Evolutionary conservation across 352 stramenopile genomes (phyloP), one percentile per base, ranked within the genome.

Genomic region (Globisporangium paddicum): DNA sequence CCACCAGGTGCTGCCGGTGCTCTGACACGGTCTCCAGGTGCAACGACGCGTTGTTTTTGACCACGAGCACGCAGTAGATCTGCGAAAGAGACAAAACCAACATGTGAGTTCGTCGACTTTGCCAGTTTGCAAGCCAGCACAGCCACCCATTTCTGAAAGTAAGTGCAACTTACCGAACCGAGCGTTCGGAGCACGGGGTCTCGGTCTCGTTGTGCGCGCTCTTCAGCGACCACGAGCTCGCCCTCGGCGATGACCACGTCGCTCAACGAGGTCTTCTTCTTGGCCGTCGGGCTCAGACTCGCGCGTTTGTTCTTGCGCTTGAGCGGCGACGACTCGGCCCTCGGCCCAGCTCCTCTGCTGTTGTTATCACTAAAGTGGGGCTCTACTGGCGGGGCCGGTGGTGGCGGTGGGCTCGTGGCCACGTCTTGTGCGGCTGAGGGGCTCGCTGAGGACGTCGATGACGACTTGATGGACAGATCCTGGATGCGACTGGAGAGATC

Each of bases 161-260:
- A 14, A 28, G 21, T 52, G 41, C 44, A 18, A 37, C 64, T 44
- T 55, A 89, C 77, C 65, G 73, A 80, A 61, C 79, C 77, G 0
- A 87, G 64, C 23, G 77, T 83, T 6, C 66, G 63, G 21, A 67
- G 25, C 18, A 47, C 65, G 6, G 61, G 44, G 5, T 54, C 44
- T 2, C 58, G 49, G 14, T 64, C 60, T 3, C 42, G 30, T 0
- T 56, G 59, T 3, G 69, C 64, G 26, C 73, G 63, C 54, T 86
- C 68, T 49, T 88, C 74, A 2, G 71, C 72, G 11, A 90, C 74
- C 0, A 71, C 47, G 10, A 90, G 59, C 53, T 77, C 54, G 11
- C 80, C 80, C 46, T 90, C 67, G 8, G 75, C 54, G 48, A 78
- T 57, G n/a, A 88, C 62, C 1, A 64, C 55, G 45, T 80, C 72